These are phyloP conservation scores for Diversispora eburnea DNA, from an alignment of 192 early-diverging fungal species.

Conservation along the genomic window DNA sequence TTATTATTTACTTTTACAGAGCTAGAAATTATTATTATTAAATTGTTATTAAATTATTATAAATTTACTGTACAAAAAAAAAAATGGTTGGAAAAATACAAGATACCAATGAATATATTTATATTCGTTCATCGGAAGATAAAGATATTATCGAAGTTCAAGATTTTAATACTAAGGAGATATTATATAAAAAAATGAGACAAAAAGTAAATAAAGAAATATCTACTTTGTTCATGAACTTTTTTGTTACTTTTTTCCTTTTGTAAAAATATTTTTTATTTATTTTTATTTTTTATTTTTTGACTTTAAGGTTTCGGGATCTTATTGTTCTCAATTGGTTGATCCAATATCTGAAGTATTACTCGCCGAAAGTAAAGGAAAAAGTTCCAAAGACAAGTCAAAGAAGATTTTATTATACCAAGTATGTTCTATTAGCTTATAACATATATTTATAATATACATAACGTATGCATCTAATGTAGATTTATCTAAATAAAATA, in stretches of 20 bases:
- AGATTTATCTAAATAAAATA: too few species aligned
- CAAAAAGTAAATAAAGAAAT: background rate
- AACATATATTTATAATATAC: too few species aligned
- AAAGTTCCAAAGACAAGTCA: background rate
- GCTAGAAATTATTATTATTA: too few species aligned
- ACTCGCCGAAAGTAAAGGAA: conserved; percentile 15
- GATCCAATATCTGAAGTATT: conserved; percentile 16
- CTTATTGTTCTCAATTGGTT: background rate
- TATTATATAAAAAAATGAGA: conserved; percentile 5
- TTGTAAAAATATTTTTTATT: background rate
- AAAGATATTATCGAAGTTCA: conserved; percentile 9
- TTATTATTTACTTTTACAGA: too few species aligned
- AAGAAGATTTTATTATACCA: conserved; percentile 18
- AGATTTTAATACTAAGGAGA: conserved; percentile 1
- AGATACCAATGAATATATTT: too few species aligned
- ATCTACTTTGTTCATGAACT: background rate
- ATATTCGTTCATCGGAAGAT: background rate
- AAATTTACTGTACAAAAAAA: too few species aligned
- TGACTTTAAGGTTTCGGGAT: background rate
- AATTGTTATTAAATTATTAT: too few species aligned
- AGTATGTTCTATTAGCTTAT: background rate
- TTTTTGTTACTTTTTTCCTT: background rate
- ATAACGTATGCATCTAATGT: too few species aligned
- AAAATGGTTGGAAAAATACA: too few species aligned
- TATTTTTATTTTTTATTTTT: background rate